phyloP scores from a whole-genome alignment of 2,329 filamentous ascomycete species.

The Colletotrichum lupini region DNA sequence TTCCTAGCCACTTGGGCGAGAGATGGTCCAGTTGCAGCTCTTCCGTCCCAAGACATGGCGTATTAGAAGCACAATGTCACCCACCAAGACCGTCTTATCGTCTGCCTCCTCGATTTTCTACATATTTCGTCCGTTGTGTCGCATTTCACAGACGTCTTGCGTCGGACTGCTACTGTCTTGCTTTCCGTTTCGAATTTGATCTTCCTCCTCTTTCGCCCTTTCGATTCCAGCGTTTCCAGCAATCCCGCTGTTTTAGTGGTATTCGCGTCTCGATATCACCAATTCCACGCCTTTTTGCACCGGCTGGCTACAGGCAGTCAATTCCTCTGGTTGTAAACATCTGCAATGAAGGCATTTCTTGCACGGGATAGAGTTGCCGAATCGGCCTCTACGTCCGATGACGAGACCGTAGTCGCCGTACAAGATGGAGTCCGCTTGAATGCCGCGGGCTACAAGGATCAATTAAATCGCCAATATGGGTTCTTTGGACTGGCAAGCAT shows the following conservation, averaged over 20 bases:
- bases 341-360: not conserved
- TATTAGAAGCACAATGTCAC: not conserved
- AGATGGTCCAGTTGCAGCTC: not conserved
- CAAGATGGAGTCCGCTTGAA: conserved; percentile 63
- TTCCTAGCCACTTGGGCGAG: not conserved
- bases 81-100: not conserved
- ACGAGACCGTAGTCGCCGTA: conserved; percentile 47
- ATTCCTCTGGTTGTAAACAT: too few species aligned
- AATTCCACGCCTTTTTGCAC: not conserved
- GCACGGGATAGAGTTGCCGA: not conserved
- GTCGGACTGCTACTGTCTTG: not conserved
- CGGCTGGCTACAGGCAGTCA: too few species aligned
- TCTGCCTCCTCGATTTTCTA: not conserved
- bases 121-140: conserved; percentile 1
- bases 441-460: conserved; percentile 72
- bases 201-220: too few species aligned
- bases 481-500: conserved; percentile 68
- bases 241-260: too few species aligned
- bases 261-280: not conserved
- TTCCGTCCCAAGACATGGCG: conserved; percentile 24
- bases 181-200: not conserved
- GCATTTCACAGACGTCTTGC: not conserved
- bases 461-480: conserved; percentile 72
- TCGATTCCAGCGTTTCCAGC: not conserved
- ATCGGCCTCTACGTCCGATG: conserved; percentile 33